Base-by-base conservation (phyloP, 345 rosid species). In the Acer yangbiense region DNA sequence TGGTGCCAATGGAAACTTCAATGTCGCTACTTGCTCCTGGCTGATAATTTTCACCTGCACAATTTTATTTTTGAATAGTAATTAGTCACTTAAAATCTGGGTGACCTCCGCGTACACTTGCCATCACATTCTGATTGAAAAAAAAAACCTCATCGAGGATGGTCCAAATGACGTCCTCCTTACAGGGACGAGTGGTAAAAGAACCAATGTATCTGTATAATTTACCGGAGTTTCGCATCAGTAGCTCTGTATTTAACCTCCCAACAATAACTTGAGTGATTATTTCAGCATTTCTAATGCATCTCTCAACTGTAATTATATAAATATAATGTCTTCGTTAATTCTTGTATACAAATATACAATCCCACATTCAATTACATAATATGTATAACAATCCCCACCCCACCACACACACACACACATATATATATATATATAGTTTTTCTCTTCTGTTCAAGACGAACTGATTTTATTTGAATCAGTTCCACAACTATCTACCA, bases 141-240 rank as follows among this genome's bases (percentile, higher is more conserved):
- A 1, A 2, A 17, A 57, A 10, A 79, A 93, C 98, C 92, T 80
- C 82, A 73, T 82, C 85, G 17, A 90, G 86, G 70, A 94, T 54
- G 67, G 58, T 86, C 98, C 98, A 93, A 62, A 58, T 44, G 32
- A 93, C 90, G 50, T 78, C 71, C 76, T 92, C 97, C 0, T 84
- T 72, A 86, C 98, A 95, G 3, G 98, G 98, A 62, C 98, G 98
- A 67, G 94, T 84, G 1, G 98, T 93, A 55, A 92, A 85, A 70
- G 98, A 95, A 23, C 98, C 98, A 2, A 73, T 9, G 68, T 93
- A 95, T 81, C 91, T 83, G 78, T 79, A 95, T 68, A 83, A 95
- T 76, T 82, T 90, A 52, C 83, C 82, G 23, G 88, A 64, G 21
- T 65, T 79, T 74, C 83, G 81, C 55, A 73, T 85, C 35, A 93